Percentiles rank a stretch among this genome's conserved stretches.
phyloP scores from a whole-genome alignment of 2,329 filamentous ascomycete genomes.

The Colletotrichum tropicale region DNA sequence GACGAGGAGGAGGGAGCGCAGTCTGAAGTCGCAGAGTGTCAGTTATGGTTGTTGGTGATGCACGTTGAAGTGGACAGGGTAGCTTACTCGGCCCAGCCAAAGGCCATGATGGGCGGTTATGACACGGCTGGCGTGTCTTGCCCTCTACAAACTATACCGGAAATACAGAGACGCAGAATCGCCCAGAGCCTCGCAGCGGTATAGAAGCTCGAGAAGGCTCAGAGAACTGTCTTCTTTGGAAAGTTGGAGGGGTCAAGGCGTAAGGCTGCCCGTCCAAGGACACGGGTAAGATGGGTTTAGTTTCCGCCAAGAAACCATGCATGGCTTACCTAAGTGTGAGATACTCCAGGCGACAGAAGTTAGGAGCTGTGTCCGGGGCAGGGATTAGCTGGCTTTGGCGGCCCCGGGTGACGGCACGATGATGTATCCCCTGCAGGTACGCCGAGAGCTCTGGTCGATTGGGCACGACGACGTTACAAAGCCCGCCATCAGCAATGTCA shows the following conservation, averaged over 20 bases:
- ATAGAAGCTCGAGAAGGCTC: neutral
- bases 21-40: conserved; percentile 33
- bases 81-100: conserved; percentile 21
- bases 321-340: conserved; percentile 10
- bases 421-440: conserved; percentile 21
- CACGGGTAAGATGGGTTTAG: conserved; percentile 1
- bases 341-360: conserved; percentile 2
- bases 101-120: conserved; percentile 23
- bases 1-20: conserved; percentile 62
- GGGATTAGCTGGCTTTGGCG: neutral
- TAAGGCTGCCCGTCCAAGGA: neutral
- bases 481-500: neutral
- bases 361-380: conserved; percentile 5
- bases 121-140: neutral
- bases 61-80: neutral
- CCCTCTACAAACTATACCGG: neutral
- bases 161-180: neutral
- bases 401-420: conserved; percentile 13
- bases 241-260: neutral
- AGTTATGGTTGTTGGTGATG: neutral
- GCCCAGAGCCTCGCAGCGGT: neutral
- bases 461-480: neutral
- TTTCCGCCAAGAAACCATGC: conserved; percentile 4
- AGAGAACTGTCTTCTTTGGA: neutral
- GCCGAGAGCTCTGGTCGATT: neutral